Conservation (phyloP, 2,329 filamentous ascomycete species). For the Fusarium papillatum region DNA sequence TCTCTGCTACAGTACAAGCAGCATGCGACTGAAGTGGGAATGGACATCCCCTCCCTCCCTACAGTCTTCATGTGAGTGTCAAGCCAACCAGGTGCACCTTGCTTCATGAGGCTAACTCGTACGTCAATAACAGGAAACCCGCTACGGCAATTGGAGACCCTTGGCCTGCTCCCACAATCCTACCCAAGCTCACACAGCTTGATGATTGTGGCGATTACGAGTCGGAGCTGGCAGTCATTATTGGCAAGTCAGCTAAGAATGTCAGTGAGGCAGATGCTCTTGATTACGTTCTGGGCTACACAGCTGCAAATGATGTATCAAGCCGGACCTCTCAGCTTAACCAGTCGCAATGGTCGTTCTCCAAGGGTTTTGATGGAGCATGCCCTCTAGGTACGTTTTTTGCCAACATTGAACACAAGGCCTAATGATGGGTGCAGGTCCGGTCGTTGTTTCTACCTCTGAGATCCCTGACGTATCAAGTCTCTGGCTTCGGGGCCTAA, state of each 20-base stretch:
- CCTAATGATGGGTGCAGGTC: constrained; percentile 58
- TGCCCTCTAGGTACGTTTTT: constrained; percentile 58
- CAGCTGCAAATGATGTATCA: constrained; percentile 73
- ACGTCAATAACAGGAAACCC: constrained; percentile 58
- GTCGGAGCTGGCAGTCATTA: constrained; percentile 69
- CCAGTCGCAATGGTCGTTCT: constrained; percentile 56
- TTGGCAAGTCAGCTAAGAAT: constrained; percentile 65
- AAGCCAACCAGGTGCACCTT: neutral
- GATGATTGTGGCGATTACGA: constrained; percentile 71
- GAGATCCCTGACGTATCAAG: constrained; percentile 69
- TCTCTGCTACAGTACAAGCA: constrained; percentile 47
- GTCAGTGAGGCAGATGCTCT: constrained; percentile 68
- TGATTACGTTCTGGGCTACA: constrained; percentile 74
- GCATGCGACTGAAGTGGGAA: constrained; percentile 61
- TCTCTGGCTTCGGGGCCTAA: constrained; percentile 65
- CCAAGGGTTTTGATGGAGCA: constrained; percentile 70
- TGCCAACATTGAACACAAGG: too few relatives aligned
- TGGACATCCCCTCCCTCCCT: constrained; percentile 66
- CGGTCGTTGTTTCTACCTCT: constrained; percentile 72
- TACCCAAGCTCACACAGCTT: constrained; percentile 62
- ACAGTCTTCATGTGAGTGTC: constrained; percentile 63
- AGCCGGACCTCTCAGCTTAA: constrained; percentile 44
- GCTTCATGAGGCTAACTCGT: neutral
- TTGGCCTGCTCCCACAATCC: constrained; percentile 62
- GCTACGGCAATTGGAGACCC: constrained; percentile 66